Evolutionary conservation across 2,329 filamentous ascomycete genomes (phyloP).

Genomic region (Monilinia vaccinii-corymbosi): DNA sequence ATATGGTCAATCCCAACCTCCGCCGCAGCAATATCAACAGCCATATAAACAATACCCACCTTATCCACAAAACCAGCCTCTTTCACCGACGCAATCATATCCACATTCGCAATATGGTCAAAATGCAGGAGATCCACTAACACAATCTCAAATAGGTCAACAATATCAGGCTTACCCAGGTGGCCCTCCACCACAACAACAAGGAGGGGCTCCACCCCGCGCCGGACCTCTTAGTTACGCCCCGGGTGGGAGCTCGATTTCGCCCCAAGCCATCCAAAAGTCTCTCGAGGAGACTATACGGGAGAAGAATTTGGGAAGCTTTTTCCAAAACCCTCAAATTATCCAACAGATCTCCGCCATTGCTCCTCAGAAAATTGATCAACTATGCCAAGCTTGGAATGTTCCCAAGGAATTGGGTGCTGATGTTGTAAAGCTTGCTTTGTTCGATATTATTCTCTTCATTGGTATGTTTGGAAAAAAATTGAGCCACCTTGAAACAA

Average conservation of each 20-base stretch:
- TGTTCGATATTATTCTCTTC: slow-evolving; percentile 29
- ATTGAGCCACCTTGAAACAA: background rate
- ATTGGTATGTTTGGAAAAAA: slow-evolving; percentile 18
- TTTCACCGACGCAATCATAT: background rate
- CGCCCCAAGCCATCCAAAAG: slow-evolving; percentile 7
- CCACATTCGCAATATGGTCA: background rate
- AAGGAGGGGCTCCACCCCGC: slow-evolving; percentile 12
- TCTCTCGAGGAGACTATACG: slow-evolving; percentile 15
- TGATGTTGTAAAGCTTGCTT: slow-evolving; percentile 29
- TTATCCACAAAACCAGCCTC: background rate
- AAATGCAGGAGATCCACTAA: slow-evolving; percentile 1
- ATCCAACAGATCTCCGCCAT: slow-evolving; percentile 9
- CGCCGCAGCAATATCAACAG: background rate
- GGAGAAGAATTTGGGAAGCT: slow-evolving; percentile 11
- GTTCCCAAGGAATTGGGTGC: slow-evolving; percentile 27
- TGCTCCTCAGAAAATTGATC: slow-evolving; percentile 18
- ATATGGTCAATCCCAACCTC: background rate
- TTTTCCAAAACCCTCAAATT: slow-evolving; percentile 9
- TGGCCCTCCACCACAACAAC: background rate
- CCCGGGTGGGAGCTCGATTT: background rate
- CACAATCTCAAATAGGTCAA: slow-evolving; percentile 8
- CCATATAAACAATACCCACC: background rate
- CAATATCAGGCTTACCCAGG: slow-evolving; percentile 10
- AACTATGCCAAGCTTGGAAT: slow-evolving; percentile 24
- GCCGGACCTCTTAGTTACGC: slow-evolving; percentile 8